These are phyloP conservation scores for Dendrothele bispora DNA, from an alignment of 768 basidiomycete genomes.

Conservation along the genomic window DNA sequence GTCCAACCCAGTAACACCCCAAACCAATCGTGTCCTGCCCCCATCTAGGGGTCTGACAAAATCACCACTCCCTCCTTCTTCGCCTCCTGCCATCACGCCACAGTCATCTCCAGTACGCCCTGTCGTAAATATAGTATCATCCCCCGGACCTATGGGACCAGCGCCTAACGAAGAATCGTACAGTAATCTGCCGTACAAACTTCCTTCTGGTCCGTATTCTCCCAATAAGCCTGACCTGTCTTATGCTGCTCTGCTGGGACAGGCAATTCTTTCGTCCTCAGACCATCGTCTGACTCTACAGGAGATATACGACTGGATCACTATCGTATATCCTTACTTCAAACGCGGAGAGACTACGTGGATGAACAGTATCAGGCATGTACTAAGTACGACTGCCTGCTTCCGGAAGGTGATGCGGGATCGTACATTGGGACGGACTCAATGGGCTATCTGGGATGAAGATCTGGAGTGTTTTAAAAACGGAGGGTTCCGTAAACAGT, in stretches of 20 bases:
- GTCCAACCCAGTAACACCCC: constrained; percentile 50
- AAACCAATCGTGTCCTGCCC: constrained; percentile 37
- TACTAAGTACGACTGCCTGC: constrained; percentile 87
- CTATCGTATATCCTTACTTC: constrained; percentile 90
- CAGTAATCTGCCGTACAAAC: constrained; percentile 65
- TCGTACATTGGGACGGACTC: constrained; percentile 74
- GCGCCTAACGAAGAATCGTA: constrained; percentile 65
- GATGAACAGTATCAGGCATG: constrained; percentile 99
- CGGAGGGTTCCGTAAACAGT: constrained; percentile 76
- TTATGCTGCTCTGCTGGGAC: constrained; percentile 95
- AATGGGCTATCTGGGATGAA: constrained; percentile 86
- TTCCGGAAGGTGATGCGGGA: constrained; percentile 86
- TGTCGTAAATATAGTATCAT: constrained; percentile 77
- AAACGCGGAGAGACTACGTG: constrained; percentile 92
- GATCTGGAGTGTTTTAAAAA: constrained; percentile 81
- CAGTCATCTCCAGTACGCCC: constrained; percentile 61
- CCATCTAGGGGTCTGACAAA: constrained; percentile 28
- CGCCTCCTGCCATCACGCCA: constrained; percentile 61
- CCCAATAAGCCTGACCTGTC: constrained; percentile 80
- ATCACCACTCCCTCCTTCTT: constrained; percentile 60
- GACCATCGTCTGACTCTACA: constrained; percentile 86
- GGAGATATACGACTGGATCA: constrained; percentile 97
- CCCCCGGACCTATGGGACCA: constrained; percentile 75
- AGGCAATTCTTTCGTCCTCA: constrained; percentile 85
- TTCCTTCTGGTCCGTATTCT: constrained; percentile 86